Evolutionary conservation across 352 stramenopile species (phyloP).

Genomic region (Peronospora destructor): DNA sequence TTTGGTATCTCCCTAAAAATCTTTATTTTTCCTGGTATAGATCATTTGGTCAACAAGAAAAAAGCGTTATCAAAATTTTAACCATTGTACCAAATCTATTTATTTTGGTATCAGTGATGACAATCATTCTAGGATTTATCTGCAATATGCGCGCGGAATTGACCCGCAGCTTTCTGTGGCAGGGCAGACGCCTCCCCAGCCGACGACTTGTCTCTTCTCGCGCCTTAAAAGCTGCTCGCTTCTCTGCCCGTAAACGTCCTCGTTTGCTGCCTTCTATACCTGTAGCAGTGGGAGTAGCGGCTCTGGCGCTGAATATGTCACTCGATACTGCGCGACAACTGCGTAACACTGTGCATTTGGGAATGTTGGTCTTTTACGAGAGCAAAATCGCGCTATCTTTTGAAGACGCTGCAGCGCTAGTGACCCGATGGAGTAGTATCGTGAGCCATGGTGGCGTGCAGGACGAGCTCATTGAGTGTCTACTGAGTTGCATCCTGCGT

Average conservation of each 20-base stretch:
- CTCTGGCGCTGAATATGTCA: constrained; percentile 11
- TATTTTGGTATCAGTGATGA: background rate
- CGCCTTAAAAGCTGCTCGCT: background rate
- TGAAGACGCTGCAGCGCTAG: constrained; percentile 1
- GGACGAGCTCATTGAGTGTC: constrained; percentile 18
- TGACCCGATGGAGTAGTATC: constrained; percentile 10
- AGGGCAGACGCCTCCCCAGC: constrained; percentile 2
- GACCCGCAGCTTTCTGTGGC: constrained; percentile 11
- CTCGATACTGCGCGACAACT: constrained; percentile 11
- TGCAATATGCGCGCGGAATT: constrained; percentile 8
- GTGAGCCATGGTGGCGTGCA: constrained; percentile 12
- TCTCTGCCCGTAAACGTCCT: constrained; percentile 8
- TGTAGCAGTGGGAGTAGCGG: constrained; percentile 12
- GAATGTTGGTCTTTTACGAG: constrained; percentile 23
- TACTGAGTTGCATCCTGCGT: constrained; percentile 19
- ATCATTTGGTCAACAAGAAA: no score
- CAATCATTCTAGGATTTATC: constrained; percentile 11
- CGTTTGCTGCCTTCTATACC: constrained; percentile 15
- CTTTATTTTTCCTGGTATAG: no score
- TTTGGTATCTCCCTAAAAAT: no score
- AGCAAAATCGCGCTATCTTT: constrained; percentile 14
- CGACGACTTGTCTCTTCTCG: background rate
- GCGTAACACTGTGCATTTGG: constrained; percentile 26
- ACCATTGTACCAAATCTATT: background rate
- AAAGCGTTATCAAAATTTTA: no score